Percentiles rank a stretch among this genome's conserved stretches.
Evolutionary conservation across 331 rosid species (phyloP).

Genomic region (Stylosanthes scabra): DNA sequence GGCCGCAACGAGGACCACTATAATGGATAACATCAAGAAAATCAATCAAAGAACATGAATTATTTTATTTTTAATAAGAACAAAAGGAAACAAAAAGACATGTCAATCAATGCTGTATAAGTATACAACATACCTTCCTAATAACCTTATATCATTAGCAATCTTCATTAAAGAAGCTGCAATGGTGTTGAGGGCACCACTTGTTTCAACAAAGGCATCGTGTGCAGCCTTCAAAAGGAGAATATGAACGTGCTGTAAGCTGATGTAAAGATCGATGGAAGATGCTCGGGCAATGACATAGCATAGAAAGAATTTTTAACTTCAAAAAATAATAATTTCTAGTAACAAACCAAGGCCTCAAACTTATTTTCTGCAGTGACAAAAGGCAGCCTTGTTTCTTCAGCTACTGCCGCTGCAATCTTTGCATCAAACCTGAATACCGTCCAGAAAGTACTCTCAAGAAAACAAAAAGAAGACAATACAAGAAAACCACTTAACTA

Average conservation of each 20-base stretch:
- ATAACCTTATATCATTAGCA: slow-evolving; percentile 91
- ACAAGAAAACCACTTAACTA: slow-evolving; percentile 28
- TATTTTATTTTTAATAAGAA: neutral
- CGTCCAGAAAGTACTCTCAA: slow-evolving; percentile 30
- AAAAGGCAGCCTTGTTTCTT: slow-evolving; percentile 88
- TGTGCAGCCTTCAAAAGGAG: slow-evolving; percentile 88
- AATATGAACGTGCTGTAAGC: slow-evolving; percentile 25
- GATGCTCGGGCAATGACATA: slow-evolving; percentile 27
- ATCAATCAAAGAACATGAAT: slow-evolving; percentile 7
- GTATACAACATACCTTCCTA: slow-evolving; percentile 78
- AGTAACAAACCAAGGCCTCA: slow-evolving; percentile 93
- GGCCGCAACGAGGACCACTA: slow-evolving; percentile 99
- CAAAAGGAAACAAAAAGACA: neutral
- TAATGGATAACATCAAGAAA: slow-evolving; percentile 41
- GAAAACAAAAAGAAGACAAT: slow-evolving; percentile 7
- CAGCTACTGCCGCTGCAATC: slow-evolving; percentile 96
- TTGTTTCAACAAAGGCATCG: slow-evolving; percentile 93
- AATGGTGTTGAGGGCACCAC: slow-evolving; percentile 92
- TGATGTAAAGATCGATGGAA: slow-evolving; percentile 25
- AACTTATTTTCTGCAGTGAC: slow-evolving; percentile 97
- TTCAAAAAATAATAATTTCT: slow-evolving; percentile 21
- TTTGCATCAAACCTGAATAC: slow-evolving; percentile 80
- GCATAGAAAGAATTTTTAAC: slow-evolving; percentile 6
- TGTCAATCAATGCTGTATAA: neutral
- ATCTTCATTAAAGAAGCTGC: slow-evolving; percentile 93